These are phyloP conservation scores for Lachancea mirantina DNA, from an alignment of 805 yeast species.

Conservation along the genomic window DNA sequence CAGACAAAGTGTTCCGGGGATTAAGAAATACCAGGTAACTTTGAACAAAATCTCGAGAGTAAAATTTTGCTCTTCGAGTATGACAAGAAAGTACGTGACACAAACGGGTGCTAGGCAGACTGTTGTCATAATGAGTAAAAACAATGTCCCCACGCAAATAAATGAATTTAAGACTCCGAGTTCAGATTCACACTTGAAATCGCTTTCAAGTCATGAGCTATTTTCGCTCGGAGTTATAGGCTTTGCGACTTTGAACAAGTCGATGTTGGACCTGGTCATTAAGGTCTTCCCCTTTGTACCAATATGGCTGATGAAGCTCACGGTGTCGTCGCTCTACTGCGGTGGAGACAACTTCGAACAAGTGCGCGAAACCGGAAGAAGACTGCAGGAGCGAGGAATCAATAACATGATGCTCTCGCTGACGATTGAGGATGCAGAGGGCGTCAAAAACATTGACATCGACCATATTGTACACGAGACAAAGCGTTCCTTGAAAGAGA, in stretches of 20 bases:
- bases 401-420: constrained; percentile 93
- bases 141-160: too few species aligned
- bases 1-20: too few species aligned
- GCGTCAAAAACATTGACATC: constrained; percentile 54
- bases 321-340: constrained; percentile 78
- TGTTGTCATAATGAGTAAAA: constrained; percentile 11
- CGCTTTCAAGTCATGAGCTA: constrained; percentile 47
- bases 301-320: constrained; percentile 53
- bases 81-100: constrained; percentile 11
- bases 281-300: constrained; percentile 72
- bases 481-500: constrained; percentile 55
- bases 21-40: background rate
- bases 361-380: constrained; percentile 62
- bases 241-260: constrained; percentile 56
- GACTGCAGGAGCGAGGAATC: constrained; percentile 65
- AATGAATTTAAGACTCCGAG: constrained; percentile 4
- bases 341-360: constrained; percentile 79
- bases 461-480: constrained; percentile 56
- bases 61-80: too few species aligned
- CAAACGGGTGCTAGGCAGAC: constrained; percentile 13
- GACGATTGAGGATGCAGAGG: constrained; percentile 90
- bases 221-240: constrained; percentile 65
- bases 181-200: constrained; percentile 39
- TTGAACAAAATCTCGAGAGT: too few species aligned
- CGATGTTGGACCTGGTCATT: constrained; percentile 53